Base-by-base conservation (phyloP, 1,139 yeast species). In the Taphrina flavorubra region DNA sequence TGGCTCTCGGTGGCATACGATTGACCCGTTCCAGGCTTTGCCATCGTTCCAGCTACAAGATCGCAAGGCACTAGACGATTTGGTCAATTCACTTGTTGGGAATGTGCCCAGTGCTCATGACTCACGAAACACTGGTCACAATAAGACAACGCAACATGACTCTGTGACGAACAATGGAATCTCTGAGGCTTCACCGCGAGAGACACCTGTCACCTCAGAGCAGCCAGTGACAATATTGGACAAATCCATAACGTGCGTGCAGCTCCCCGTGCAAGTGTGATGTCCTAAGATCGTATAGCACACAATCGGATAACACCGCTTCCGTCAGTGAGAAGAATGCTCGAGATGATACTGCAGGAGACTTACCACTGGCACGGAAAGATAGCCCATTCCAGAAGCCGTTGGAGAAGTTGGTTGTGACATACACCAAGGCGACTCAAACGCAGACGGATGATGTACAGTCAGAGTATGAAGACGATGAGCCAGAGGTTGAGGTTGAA, bases 381-480 rank as follows among this genome's bases (percentile, higher is more conserved):
- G 8, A 10, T 18, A n/a, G 11, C 10, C 18, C 51, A 18, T 1
- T 46, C n/a, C 25, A 20, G 14, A 20, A 37, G 20, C 60, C n/a
- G n/a, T 60, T 14, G n/a, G 53, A 51, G 64, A 46, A 31, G 39
- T 66, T 44, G 39, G 65, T 65, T 10, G 64, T 72, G 2, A 69
- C 71, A 40, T 75, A 75, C 68, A 75, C 74, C 53, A 76, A 77
- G 65, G 73, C 74, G 11, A 74, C 77, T 2, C 78, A 77, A 63
- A 75, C 78, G 0, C 71, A 40, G 16, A 44, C 70, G 11, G 65
- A 44, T 16, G 18, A 44, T 7, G 5, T n/a, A 7, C 7, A 63
- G 18, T 7, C 44, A 31, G 67, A 40, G 39, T 25, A 25, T 25
- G 31, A 25, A 25, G 18, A 49, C 5, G 62, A 53, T n/a, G 53